Conservation (phyloP, 2,329 filamentous ascomycete genomes). For the Xylaria arbuscula region DNA sequence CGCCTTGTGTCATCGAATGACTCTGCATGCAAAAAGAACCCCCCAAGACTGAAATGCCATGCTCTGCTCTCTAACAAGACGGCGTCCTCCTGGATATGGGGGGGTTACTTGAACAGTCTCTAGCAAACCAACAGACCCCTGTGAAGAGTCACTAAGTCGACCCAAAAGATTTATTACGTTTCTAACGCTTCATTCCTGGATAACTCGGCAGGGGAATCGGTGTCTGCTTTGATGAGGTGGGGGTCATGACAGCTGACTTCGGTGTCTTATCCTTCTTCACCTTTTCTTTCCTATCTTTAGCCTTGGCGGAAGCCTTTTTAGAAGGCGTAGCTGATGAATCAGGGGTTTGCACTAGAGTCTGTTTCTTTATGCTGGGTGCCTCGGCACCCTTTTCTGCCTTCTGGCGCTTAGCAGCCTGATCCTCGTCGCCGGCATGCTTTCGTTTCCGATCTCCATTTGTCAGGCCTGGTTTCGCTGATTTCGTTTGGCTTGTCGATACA, state of each 20-base stretch:
- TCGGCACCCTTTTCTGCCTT: constrained; percentile 39
- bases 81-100: not conserved
- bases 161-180: not conserved
- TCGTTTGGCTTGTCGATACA: constrained; percentile 35
- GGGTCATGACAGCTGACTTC: constrained; percentile 34
- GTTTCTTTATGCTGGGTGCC: constrained; percentile 45
- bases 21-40: constrained; percentile 26
- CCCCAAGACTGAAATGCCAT: constrained; percentile 1
- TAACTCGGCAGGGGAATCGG: constrained; percentile 44
- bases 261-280: constrained; percentile 44
- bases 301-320: constrained; percentile 42
- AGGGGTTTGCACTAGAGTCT: constrained; percentile 51
- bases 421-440: constrained; percentile 52
- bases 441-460: constrained; percentile 51
- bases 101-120: not conserved
- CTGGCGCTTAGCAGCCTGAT: constrained; percentile 46
- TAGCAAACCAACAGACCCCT: constrained; percentile 1
- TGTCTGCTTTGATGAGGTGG: constrained; percentile 40
- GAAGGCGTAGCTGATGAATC: constrained; percentile 41
- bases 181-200: constrained; percentile 45
- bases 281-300: constrained; percentile 48
- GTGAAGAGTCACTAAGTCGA: not conserved
- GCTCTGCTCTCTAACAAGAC: not conserved
- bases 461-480: constrained; percentile 44
- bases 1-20: constrained; percentile 18